Evolutionary conservation across 2,329 filamentous ascomycete genomes (phyloP).

Genomic region (Grosmannia huntii): DNA sequence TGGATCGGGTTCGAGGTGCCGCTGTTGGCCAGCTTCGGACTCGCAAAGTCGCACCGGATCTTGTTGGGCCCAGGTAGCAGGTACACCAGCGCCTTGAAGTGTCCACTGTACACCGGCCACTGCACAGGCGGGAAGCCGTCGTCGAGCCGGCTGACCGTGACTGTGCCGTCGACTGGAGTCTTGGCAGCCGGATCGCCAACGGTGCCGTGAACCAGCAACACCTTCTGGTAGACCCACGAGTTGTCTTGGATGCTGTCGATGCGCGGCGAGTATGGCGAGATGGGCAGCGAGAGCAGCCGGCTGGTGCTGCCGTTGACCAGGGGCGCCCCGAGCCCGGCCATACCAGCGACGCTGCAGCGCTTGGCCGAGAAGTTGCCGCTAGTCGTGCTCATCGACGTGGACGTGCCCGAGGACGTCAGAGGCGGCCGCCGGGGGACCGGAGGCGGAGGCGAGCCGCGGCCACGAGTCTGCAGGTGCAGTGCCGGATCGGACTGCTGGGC

Average conservation of each 20-base stretch:
- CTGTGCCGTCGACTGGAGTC: slow-evolving; percentile 58
- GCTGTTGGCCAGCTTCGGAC: slow-evolving; percentile 63
- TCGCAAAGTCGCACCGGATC: slow-evolving; percentile 76
- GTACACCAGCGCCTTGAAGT: slow-evolving; percentile 86
- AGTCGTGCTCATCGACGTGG: slow-evolving; percentile 13
- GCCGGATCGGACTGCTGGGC: slow-evolving; percentile 53
- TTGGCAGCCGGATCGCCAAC: slow-evolving; percentile 60
- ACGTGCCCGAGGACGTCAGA: slow-evolving; percentile 14
- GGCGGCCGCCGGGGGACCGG: slow-evolving; percentile 23
- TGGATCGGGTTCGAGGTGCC: slow-evolving; percentile 57
- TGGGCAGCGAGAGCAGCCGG: slow-evolving; percentile 40
- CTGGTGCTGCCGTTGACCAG: slow-evolving; percentile 40
- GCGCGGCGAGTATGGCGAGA: slow-evolving; percentile 69
- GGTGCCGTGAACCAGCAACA: slow-evolving; percentile 68
- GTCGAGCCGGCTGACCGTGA: slow-evolving; percentile 72
- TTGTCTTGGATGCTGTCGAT: slow-evolving; percentile 69
- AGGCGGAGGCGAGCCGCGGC: slow-evolving; percentile 17
- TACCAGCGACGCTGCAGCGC: slow-evolving; percentile 51
- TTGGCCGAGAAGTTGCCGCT: slow-evolving; percentile 26
- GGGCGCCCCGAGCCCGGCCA: slow-evolving; percentile 47
- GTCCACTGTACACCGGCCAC: slow-evolving; percentile 81
- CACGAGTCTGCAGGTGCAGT: slow-evolving; percentile 49
- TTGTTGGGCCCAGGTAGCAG: slow-evolving; percentile 85
- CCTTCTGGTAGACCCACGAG: slow-evolving; percentile 86
- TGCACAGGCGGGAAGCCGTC: slow-evolving; percentile 69